Evolutionary conservation across 2,329 filamentous ascomycete genomes (phyloP), one percentile per base, ranked within the genome.

Genomic region (Beauveria asiatica): DNA sequence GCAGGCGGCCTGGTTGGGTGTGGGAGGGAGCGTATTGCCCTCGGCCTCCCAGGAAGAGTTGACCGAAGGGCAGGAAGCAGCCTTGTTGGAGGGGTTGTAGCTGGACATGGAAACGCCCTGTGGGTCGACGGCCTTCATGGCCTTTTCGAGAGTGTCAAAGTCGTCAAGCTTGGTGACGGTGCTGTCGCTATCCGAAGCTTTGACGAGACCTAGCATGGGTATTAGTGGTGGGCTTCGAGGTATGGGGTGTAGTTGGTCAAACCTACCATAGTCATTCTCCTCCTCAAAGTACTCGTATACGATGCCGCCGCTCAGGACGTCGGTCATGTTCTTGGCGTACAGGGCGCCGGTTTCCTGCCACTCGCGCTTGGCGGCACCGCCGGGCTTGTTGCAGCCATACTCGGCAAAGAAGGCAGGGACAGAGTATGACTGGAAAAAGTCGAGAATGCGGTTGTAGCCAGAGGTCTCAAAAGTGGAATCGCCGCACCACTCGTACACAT

Each of bases 401-500:
- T 99, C 94, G 65, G 94, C 93, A 74, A 99, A 97, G 86, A 99
- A 99, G 69, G 92, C 89, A 49, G 94, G 94, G 3, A 97, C 90
- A 9, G 90, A 90, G 82, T 94, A 99, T 72, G 87, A 85, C 62
- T 80, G 74, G 80, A 96, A 99, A 77, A 96, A 93, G 65, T 90
- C 75, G 67, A 92, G 92, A 73, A 93, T 89, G 59, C 85, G 81
- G 65, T 87, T 80, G 77, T 92, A 99, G 59, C 91, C 90, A 3
- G 94, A 97, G 61, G 80, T 72, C 41, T 80, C 70, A 78, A 88
- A 94, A 69, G 80, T 85, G 70, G 90, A 96, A 67, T 92, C 75
- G 67, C 93, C 94, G 73, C 94, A 99, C 94, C 94, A 99, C 59
- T 92, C 96, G 83, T 99, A 99, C 78, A 97, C 96, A 82, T 99